phyloP scores from a whole-genome alignment of 768 basidiomycete species.

The Dioszegia crocea region DNA sequence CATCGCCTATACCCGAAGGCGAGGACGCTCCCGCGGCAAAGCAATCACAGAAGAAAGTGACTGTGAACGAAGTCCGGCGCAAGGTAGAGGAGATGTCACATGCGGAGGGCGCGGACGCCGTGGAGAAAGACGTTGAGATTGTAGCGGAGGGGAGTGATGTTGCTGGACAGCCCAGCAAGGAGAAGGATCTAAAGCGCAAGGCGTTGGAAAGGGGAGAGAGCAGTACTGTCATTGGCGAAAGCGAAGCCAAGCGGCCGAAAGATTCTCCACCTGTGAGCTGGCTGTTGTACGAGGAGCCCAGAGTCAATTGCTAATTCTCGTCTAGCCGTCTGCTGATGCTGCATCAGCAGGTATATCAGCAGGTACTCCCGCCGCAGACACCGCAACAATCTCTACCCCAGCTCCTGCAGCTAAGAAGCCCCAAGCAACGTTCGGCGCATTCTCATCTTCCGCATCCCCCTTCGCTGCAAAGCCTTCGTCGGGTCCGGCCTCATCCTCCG shows the following conservation, averaged over 20 bases:
- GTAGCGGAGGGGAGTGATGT: constrained; percentile 4
- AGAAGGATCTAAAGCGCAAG: constrained; percentile 33
- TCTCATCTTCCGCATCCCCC: constrained; percentile 35
- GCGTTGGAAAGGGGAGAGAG: constrained; percentile 37
- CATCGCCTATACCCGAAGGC: constrained; percentile 8
- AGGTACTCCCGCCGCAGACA: neutral
- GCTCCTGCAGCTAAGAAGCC: constrained; percentile 35
- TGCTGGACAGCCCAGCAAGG: neutral
- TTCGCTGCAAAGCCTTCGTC: constrained; percentile 20
- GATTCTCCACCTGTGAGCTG: constrained; percentile 27
- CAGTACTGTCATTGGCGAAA: constrained; percentile 17
- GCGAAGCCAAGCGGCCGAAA: constrained; percentile 29
- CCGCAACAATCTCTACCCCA: neutral
- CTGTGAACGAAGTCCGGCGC: constrained; percentile 39
- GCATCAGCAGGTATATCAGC: neutral
- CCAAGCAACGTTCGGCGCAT: constrained; percentile 41
- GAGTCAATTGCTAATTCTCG: neutral
- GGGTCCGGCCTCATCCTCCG: constrained; percentile 10
- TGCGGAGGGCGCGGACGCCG: constrained; percentile 22
- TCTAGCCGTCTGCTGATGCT: constrained; percentile 10
- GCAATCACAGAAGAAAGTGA: constrained; percentile 20
- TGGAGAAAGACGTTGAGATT: constrained; percentile 12
- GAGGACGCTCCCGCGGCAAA: constrained; percentile 1
- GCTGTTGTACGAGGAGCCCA: neutral
- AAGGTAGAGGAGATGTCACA: constrained; percentile 42